Evolutionary conservation across 257 asterid species (phyloP).

Genomic region (Knoxia roxburghii): DNA sequence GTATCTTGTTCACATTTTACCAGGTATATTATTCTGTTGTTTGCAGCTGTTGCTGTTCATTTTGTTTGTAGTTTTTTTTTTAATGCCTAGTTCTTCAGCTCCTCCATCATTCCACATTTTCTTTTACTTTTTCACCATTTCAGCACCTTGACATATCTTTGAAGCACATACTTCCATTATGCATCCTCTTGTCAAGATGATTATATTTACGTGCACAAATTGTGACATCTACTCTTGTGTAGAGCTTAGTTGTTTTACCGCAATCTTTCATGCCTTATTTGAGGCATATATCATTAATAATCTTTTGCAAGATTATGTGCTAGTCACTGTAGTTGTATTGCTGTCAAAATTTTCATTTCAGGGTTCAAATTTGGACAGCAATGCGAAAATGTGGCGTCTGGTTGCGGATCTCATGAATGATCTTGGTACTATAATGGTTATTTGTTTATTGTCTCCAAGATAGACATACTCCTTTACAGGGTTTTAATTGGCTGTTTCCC

Average conservation of each 20-base stretch:
- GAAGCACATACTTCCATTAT: background rate
- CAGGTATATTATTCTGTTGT: slow-evolving; percentile 46
- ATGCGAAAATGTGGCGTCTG: slow-evolving; percentile 99
- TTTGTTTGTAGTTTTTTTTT: background rate
- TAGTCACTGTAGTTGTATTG: slow-evolving; percentile 1
- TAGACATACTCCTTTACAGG: background rate
- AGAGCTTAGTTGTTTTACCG: background rate
- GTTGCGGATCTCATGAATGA: slow-evolving; percentile 99
- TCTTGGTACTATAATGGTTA: slow-evolving; percentile 51
- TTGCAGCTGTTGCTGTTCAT: background rate
- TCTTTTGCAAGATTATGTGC: background rate
- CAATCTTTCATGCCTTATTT: background rate
- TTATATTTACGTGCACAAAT: background rate
- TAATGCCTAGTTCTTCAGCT: background rate
- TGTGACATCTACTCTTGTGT: background rate
- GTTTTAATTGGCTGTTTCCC: too few species aligned
- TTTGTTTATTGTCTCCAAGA: background rate
- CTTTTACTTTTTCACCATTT: background rate
- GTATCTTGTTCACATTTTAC: slow-evolving; percentile 79
- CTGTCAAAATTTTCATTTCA: slow-evolving; percentile 18
- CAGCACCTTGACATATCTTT: background rate
- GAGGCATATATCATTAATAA: background rate
- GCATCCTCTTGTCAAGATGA: slow-evolving; percentile 1
- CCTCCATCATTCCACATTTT: background rate
- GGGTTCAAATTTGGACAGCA: slow-evolving; percentile 93